Base-by-base conservation (phyloP, 2,329 filamentous ascomycete species). In the Alternaria metachromatica region DNA sequence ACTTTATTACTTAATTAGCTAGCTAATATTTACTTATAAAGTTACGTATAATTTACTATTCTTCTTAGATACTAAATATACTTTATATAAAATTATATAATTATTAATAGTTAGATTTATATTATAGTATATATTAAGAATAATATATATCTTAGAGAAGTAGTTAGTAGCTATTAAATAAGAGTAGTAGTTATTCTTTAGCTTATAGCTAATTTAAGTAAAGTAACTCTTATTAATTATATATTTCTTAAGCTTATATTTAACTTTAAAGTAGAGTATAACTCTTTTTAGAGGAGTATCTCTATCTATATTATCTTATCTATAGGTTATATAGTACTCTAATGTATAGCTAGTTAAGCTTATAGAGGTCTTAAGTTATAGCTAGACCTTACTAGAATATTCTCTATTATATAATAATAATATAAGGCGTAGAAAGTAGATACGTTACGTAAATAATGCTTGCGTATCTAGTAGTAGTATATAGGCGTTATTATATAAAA, bases 61-160 rank as follows among this genome's bases (percentile, higher is more conserved):
- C 63, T 63, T 66, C 54, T 46, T 63, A 15, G 10, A 46, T 6
- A 75, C 72, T 67, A 69, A 60, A 58, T 71, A 73, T 60, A 73
- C 69, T 69, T 74, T 49, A 46, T 72, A 71, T 64, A 66, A 54
- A 67, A 76, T 64, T 46, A 65, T 68, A 46, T 60, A 63, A 55
- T 63, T 67, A 67, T 74, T 58, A 59, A 72, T 61, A 66, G 55
- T 64, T 63, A 70, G 69, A 65, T 73, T 56, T 62, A 65, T 67
- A 65, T 74, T 74, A 62, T 63, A 74, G 58, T 76, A 50, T 62
- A 76, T 50, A 68, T 76, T 71, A 37, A 76, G 68, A 67, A 74
- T 64, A 59, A 76, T 71, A 71, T 76, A 72, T 69, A 74, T 71
- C 41, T 64, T 66, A 64, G 72, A 71, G 64, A 21, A 46, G 8